Evolutionary conservation across 768 basidiomycete species (phyloP).

Genomic region (Mycena belliarum): DNA sequence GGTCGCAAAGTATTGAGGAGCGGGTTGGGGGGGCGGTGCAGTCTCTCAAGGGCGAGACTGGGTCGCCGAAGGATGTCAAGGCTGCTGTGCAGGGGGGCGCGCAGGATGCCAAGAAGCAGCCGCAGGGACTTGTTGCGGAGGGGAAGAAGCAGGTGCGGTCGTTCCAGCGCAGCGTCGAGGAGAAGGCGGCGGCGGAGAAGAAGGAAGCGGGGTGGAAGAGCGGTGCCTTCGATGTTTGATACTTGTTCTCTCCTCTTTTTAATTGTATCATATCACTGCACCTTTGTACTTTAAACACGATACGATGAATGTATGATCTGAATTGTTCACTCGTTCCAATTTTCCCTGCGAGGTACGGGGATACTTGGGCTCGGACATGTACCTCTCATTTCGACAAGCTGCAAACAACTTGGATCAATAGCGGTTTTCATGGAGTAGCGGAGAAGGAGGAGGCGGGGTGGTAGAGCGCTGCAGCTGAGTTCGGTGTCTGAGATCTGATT

Average conservation of each 20-base stretch:
- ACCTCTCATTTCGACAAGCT: too few species aligned
- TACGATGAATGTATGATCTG: too few species aligned
- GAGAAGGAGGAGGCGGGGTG: too few species aligned
- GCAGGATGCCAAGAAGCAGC: constrained; percentile 25
- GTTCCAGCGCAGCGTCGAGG: constrained; percentile 33
- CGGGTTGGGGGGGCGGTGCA: constrained; percentile 32
- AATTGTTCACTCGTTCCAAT: too few species aligned
- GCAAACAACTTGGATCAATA: too few species aligned
- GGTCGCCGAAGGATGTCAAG: constrained; percentile 13
- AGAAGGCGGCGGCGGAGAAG: constrained; percentile 24
- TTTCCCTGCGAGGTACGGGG: too few species aligned
- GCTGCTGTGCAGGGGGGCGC: constrained; percentile 23
- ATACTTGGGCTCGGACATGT: too few species aligned
- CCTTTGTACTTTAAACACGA: background rate
- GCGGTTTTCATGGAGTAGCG: too few species aligned
- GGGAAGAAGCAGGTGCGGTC: constrained; percentile 26
- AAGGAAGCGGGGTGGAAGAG: constrained; percentile 36
- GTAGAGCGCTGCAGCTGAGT: too few species aligned
- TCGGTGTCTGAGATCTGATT: too few species aligned
- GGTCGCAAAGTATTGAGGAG: constrained; percentile 43
- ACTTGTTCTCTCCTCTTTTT: background rate
- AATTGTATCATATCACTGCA: background rate
- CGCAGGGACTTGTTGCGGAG: constrained; percentile 20
- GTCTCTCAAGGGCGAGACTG: constrained; percentile 20
- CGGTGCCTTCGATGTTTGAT: background rate